Conservation (phyloP, 192 early-diverging fungal genomes). For the Gonapodya sp. region DNA sequence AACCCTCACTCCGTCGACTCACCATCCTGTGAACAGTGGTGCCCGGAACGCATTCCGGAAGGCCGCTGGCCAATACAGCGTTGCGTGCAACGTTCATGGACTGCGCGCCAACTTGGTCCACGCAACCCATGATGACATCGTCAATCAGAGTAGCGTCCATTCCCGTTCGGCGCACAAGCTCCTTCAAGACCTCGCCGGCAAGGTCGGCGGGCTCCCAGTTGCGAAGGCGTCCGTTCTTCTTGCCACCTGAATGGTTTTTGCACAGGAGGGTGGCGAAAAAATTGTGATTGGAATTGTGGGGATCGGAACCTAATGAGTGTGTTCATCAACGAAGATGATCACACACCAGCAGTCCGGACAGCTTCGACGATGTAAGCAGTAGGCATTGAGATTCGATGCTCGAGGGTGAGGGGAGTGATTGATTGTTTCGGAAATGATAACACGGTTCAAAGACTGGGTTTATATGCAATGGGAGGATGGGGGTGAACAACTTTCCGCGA, state of each 20-base stretch:
- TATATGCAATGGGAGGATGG: no score
- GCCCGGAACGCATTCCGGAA: neutral
- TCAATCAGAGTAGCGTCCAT: neutral
- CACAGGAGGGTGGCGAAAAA: neutral
- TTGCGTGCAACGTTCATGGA: neutral
- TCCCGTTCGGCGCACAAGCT: neutral
- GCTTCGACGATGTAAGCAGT: slow-evolving; percentile 8
- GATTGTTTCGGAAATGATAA: neutral
- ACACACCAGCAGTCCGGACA: slow-evolving; percentile 4
- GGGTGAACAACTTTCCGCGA: no score
- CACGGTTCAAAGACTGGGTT: no score
- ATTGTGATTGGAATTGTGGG: neutral
- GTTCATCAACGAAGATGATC: neutral
- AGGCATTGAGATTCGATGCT: no score
- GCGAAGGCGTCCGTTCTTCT: slow-evolving; percentile 6
- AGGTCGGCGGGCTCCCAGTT: slow-evolving; percentile 1
- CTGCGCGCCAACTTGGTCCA: neutral
- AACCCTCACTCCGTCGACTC: no score
- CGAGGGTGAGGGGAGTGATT: neutral
- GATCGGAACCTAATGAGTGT: neutral
- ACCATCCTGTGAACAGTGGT: slow-evolving; percentile 1
- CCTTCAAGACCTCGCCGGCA: slow-evolving; percentile 6
- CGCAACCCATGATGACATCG: slow-evolving; percentile 1
- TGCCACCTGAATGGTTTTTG: neutral
- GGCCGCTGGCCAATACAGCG: neutral